Base-by-base conservation (phyloP, 2,329 filamentous ascomycete species). In the Diaporthe aspalathi region DNA sequence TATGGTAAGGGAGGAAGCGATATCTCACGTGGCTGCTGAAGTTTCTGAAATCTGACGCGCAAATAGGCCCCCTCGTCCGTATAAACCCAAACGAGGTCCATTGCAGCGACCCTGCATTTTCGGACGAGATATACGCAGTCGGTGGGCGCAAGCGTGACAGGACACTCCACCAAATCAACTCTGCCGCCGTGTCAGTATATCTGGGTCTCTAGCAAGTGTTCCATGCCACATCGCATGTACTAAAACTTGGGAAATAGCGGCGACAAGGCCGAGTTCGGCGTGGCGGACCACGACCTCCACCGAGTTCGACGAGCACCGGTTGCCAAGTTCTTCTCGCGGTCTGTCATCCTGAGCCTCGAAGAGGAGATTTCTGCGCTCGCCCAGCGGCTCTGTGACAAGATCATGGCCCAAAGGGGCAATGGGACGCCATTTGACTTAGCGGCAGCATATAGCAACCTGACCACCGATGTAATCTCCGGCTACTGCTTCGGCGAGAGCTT, bases 51-150 rank as follows among this genome's bases (percentile, higher is more conserved):
- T 3, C 45, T 49, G 47, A 70, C 32, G 14, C 11, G 16, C 20
- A 20, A 11, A 17, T n/a, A 70, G 68, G 68, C 7, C 68, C 68
- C 12, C 22, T 70, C 3, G 24, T 70, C 56, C 68, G 68, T 14
- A 70, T 70, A 29, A 70, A 43, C 16, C 68, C 68, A 14, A n/a
- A 67, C 24, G 68, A 70, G 60, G 11, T 70, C 8, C 68, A 70
- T 35, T 70, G 57, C 68, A 66, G 27, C 52, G 68, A 70, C 27
- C 47, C 60, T 43, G 1, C 5, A n/a, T 70, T 70, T 29, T 35
- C 62, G 5, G 68, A 66, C 32, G 57, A 70, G 35, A 66, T 70
- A 35, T 70, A 66, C 45, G 24, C 68, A 32, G 57, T 32, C 29
- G 68, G 47, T 35, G 32, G 45, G 22, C 68, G 68, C 22, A 70